These are phyloP conservation scores for Cydonia oblonga DNA, from an alignment of 331 rosid genomes.

Conservation along the genomic window DNA sequence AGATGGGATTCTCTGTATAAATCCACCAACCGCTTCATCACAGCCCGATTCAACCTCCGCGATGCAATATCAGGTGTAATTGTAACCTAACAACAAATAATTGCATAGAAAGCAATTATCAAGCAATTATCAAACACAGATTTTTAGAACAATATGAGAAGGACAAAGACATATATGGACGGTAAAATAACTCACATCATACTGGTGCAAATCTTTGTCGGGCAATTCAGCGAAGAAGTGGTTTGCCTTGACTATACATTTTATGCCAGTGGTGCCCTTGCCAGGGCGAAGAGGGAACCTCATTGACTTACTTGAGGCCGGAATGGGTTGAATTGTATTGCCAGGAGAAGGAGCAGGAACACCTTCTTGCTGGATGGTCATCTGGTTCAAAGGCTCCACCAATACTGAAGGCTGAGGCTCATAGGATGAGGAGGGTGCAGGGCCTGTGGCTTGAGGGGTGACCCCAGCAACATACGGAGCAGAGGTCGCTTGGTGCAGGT, in stretches of 20 bases:
- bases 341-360: conserved; percentile 11
- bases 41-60: conserved; percentile 80
- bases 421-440: conserved; percentile 25
- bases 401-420: conserved; percentile 20
- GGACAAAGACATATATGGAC: background rate
- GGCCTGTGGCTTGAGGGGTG: background rate
- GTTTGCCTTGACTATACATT: conserved; percentile 28
- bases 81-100: conserved; percentile 42
- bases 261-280: conserved; percentile 58
- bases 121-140: background rate
- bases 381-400: conserved; percentile 30
- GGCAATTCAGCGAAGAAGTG: conserved; percentile 24
- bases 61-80: conserved; percentile 83
- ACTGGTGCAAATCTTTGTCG: conserved; percentile 26
- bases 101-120: background rate
- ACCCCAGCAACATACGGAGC: conserved; percentile 19
- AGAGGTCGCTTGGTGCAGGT: conserved; percentile 98
- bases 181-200: conserved; percentile 15
- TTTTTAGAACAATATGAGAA: background rate
- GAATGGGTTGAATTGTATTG: conserved; percentile 36
- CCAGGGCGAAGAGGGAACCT: conserved; percentile 97
- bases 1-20: conserved; percentile 55
- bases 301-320: conserved; percentile 63
- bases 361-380: conserved; percentile 28
- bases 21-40: conserved; percentile 64